Conservation (phyloP, 2,329 filamentous ascomycete species). For the Trichoderma sp. region DNA sequence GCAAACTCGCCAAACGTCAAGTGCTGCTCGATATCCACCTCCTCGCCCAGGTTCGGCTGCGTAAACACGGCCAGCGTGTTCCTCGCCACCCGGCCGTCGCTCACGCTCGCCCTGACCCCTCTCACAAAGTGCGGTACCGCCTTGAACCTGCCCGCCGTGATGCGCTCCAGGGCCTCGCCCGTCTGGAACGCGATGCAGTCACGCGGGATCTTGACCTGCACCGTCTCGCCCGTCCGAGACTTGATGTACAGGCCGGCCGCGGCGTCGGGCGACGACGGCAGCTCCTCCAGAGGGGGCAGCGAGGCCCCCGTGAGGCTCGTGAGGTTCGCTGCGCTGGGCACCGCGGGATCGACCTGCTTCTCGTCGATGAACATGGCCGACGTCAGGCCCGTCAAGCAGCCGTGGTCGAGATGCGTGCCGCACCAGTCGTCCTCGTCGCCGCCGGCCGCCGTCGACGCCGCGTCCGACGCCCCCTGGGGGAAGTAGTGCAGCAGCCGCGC, state of each 20-base stretch:
- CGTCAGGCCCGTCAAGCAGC: constrained; percentile 90
- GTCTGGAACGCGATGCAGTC: constrained; percentile 97
- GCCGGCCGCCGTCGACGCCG: constrained; percentile 34
- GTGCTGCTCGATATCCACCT: constrained; percentile 68
- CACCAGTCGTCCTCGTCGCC: constrained; percentile 86
- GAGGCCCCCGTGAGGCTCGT: constrained; percentile 33
- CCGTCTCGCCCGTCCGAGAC: constrained; percentile 75
- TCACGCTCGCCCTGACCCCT: constrained; percentile 63
- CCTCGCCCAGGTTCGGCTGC: constrained; percentile 86
- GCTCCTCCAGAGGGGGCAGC: constrained; percentile 64
- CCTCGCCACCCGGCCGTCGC: constrained; percentile 61
- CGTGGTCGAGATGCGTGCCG: constrained; percentile 85
- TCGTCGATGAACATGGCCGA: constrained; percentile 97
- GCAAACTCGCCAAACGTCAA: constrained; percentile 78
- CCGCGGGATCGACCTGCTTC: constrained; percentile 42
- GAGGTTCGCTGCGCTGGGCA: constrained; percentile 31
- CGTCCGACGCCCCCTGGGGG: constrained; percentile 54
- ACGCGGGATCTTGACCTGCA: constrained; percentile 89
- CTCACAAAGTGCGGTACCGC: constrained; percentile 95
- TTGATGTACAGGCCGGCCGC: constrained; percentile 91
- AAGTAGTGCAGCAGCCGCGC: constrained; percentile 93
- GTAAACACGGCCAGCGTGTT: constrained; percentile 97
- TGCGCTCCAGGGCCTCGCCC: constrained; percentile 85
- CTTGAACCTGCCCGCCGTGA: constrained; percentile 87
- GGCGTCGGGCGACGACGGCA: constrained; percentile 76